Base-by-base conservation (phyloP, 2,329 filamentous ascomycete genomes). In the Tolypocladium amazonense region DNA sequence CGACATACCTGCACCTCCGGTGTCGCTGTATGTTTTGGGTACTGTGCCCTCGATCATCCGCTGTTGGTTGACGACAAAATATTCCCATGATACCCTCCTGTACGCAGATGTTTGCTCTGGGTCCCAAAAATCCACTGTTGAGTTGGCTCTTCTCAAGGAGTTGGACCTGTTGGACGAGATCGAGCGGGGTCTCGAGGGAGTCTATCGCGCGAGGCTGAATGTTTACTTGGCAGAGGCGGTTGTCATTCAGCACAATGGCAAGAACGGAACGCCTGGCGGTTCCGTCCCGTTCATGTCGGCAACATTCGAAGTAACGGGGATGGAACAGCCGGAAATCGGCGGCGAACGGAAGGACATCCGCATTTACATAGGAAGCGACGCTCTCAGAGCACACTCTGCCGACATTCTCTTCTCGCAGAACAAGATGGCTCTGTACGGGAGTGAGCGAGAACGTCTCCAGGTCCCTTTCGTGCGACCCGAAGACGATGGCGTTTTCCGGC, bases 31-130 rank as follows among this genome's bases (percentile, higher is more conserved):
- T 70, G 83, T 96, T 58, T 79, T 97, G 20, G 92, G 93, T 15
- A 88, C 92, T 8, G 92, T 96, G 7, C 94, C 94, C 7, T 90
- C 92, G 37, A 96, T 99, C 65, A 90, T 97, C 60, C 88, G 94
- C 62, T 99, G 94, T 77, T 97, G 94, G 92, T 80, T 97, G 66
- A 93, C 90, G 33, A 88, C 87, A 41, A 88, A 90, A 68, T 97
- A 96, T 75, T 93, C 92, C 18, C 93, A 96, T 70, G 87, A 89
- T 64, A 88, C 91, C 12, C 81, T 97, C 20, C 79, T 97, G 6
- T 97, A 97, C 70, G 94, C 92, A 41, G 92, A 92, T 39, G 81
- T 97, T 2, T 97, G 94, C 73, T 93, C 90, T 2, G 94, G 93
- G 1, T 96, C 94, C 6, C 92, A 92, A 72, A 88, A 86, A 66